These are phyloP conservation scores for Boechera divaricarpa DNA, from an alignment of 345 rosid genomes.

Conservation along the genomic window DNA sequence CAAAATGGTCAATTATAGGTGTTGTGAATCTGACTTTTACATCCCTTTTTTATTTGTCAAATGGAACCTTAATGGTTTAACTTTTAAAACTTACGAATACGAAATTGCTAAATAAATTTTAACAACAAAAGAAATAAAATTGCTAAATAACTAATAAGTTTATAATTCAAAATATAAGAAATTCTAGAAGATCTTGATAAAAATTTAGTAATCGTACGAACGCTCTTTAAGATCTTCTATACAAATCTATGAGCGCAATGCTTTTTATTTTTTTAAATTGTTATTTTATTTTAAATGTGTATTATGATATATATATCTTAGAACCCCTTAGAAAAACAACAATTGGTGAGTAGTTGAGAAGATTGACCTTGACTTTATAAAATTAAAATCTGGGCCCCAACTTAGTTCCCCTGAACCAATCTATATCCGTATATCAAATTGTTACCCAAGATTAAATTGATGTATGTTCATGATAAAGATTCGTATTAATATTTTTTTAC, in stretches of 20 bases:
- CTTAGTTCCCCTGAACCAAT: not conserved
- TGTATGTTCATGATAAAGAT: not conserved
- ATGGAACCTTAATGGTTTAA: constrained; percentile 9
- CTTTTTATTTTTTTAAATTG: not conserved
- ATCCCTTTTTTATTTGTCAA: not conserved
- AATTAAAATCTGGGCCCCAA: not conserved
- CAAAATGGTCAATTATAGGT: constrained; percentile 32
- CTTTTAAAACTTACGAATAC: not conserved
- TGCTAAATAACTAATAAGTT: not conserved
- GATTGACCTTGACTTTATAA: constrained; percentile 27
- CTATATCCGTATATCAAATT: not conserved
- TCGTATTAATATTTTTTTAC: not conserved
- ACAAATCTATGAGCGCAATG: constrained; percentile 32
- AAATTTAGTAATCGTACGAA: constrained; percentile 21
- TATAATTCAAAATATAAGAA: constrained; percentile 9
- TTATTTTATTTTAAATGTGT: not conserved
- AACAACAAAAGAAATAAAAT: not conserved
- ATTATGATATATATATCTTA: not conserved
- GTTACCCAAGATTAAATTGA: constrained; percentile 21
- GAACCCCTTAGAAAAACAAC: not conserved
- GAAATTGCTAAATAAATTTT: not conserved
- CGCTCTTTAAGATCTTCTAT: constrained; percentile 14
- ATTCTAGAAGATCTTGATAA: constrained; percentile 36
- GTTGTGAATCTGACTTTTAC: constrained; percentile 37
- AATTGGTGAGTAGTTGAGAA: constrained; percentile 31